Percentiles rank a stretch among this genome's conserved stretches.
phyloP scores from a whole-genome alignment of 2,329 filamentous ascomycete species.

The Diplodia mutila region DNA sequence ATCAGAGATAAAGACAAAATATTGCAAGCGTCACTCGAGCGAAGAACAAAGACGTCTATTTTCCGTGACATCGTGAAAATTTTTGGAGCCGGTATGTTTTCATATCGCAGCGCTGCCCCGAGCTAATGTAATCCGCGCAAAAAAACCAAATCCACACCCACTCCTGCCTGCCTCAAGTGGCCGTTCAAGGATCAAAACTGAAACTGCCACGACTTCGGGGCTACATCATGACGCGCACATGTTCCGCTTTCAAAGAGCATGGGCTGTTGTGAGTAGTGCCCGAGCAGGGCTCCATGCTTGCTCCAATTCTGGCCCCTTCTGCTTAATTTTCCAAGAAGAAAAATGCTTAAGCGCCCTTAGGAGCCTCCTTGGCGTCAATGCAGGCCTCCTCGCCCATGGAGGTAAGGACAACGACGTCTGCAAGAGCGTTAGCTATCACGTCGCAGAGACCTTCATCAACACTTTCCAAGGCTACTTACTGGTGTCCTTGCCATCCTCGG shows the following conservation, averaged over 20 bases:
- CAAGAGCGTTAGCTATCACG: slow-evolving; percentile 28
- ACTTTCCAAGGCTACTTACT: slow-evolving; percentile 65
- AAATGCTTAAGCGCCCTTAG: slow-evolving; percentile 44
- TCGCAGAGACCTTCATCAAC: slow-evolving; percentile 7
- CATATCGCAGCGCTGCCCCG: slow-evolving; percentile 26
- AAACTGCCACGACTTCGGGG: slow-evolving; percentile 12
- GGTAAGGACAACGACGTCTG: slow-evolving; percentile 89
- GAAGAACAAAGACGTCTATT: slow-evolving; percentile 22
- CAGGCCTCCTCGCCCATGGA: slow-evolving; percentile 95
- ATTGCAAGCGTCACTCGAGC: not conserved
- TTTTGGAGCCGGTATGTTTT: slow-evolving; percentile 26
- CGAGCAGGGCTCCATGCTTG: slow-evolving; percentile 21
- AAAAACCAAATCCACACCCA: slow-evolving; percentile 23
- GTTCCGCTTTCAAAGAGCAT: slow-evolving; percentile 14
- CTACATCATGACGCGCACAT: slow-evolving; percentile 8
- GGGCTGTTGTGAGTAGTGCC: not conserved
- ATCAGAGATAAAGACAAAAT: not conserved
- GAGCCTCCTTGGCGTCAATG: slow-evolving; percentile 93
- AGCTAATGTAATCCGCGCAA: slow-evolving; percentile 21
- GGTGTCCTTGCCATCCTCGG: slow-evolving; percentile 83
- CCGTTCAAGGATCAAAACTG: slow-evolving; percentile 24
- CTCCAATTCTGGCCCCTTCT: slow-evolving; percentile 1
- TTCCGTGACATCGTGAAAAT: slow-evolving; percentile 27
- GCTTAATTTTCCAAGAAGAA: slow-evolving; percentile 21
- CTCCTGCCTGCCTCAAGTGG: not conserved